A percentile compares a stretch with the other conserved stretches of the same genome.
Conservation (phyloP, 139 green algal genomes). For the Picochlorum sp. region DNA sequence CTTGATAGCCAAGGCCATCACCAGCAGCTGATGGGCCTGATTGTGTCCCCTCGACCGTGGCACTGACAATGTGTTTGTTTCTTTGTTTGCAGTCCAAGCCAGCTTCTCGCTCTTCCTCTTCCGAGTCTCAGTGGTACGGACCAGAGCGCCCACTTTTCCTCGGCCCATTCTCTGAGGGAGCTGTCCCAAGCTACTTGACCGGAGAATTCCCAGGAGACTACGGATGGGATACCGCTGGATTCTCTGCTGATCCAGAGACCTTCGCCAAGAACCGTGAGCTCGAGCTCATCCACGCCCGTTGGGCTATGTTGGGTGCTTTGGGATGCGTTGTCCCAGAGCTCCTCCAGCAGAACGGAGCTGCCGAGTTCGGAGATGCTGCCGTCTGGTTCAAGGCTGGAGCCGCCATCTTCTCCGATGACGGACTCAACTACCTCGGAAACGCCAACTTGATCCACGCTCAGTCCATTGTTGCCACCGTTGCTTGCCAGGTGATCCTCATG, state of each 20-base stretch:
- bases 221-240: slow-evolving; percentile 92
- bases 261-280: slow-evolving; percentile 61
- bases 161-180: slow-evolving; percentile 71
- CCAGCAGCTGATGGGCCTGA: not conserved
- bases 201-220: slow-evolving; percentile 92
- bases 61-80: too few relatives aligned
- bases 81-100: slow-evolving; percentile 20
- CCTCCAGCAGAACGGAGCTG: slow-evolving; percentile 33
- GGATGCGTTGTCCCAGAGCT: slow-evolving; percentile 58
- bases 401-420: slow-evolving; percentile 78
- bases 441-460: slow-evolving; percentile 86
- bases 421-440: slow-evolving; percentile 94
- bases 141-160: slow-evolving; percentile 82
- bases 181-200: slow-evolving; percentile 46
- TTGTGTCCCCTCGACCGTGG: not conserved
- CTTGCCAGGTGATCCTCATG: slow-evolving; percentile 75
- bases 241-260: slow-evolving; percentile 92
- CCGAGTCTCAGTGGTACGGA: slow-evolving; percentile 48
- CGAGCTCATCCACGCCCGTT: slow-evolving; percentile 73
- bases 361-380: slow-evolving; percentile 62
- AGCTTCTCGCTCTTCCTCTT: not conserved
- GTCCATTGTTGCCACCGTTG: slow-evolving; percentile 87
- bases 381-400: slow-evolving; percentile 95
- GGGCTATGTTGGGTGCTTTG: slow-evolving; percentile 89
- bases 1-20: not conserved